phyloP scores from a whole-genome alignment of 2,329 filamentous ascomycete genomes.

The Graphilbum sp. region DNA sequence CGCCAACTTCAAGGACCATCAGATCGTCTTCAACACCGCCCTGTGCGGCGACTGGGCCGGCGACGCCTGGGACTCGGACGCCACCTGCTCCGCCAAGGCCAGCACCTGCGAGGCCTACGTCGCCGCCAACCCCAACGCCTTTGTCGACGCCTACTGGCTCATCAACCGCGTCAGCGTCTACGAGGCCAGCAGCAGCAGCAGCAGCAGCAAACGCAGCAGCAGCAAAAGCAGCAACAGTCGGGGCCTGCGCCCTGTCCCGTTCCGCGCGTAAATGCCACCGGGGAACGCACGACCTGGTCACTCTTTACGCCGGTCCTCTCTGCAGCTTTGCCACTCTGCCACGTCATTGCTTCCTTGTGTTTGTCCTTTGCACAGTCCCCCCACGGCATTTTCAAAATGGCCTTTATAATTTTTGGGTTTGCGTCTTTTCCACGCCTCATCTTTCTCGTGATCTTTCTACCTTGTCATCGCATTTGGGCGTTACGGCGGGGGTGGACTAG shows the following conservation, averaged over 20 bases:
- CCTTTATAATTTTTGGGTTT: no score
- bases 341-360: no score
- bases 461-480: no score
- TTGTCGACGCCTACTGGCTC: slow-evolving; percentile 59
- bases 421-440: no score
- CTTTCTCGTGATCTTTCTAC: no score
- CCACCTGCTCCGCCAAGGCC: slow-evolving; percentile 42
- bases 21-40: slow-evolving; percentile 66
- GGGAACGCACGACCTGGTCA: no score
- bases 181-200: slow-evolving; percentile 13
- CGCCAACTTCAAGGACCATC: slow-evolving; percentile 51
- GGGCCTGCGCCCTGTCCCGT: slow-evolving; percentile 1
- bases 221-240: neutral
- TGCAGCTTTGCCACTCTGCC: no score
- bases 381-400: no score
- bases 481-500: no score
- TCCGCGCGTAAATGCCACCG: slow-evolving; percentile 1
- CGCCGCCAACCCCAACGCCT: slow-evolving; percentile 49
- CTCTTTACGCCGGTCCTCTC: no score
- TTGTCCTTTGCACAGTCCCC: no score
- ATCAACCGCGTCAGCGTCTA: slow-evolving; percentile 58
- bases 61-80: slow-evolving; percentile 40
- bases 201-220: neutral
- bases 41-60: slow-evolving; percentile 87
- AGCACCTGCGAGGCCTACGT: slow-evolving; percentile 58